Evolutionary conservation across 2,329 filamentous ascomycete species (phyloP).

Genomic region (Fusarium fracticaudum): DNA sequence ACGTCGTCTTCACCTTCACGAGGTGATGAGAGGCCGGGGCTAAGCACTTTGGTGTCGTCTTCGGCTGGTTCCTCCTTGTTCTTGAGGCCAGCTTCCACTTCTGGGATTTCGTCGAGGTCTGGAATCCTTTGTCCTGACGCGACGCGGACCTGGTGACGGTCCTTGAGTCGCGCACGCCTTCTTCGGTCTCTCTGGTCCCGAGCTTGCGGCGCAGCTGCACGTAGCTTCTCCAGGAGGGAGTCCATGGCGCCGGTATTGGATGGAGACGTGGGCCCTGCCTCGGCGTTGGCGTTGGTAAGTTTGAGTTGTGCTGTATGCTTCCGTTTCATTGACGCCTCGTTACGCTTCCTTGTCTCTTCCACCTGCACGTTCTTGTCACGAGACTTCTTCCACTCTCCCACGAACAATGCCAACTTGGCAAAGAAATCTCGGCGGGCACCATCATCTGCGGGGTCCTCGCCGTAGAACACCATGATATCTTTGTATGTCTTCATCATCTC

Average conservation of each 20-base stretch:
- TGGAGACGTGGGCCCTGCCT: constrained; percentile 69
- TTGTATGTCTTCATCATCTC: constrained; percentile 93
- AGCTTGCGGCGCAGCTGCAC: constrained; percentile 89
- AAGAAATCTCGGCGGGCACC: constrained; percentile 97
- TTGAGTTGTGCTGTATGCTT: constrained; percentile 77
- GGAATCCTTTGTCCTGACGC: constrained; percentile 89
- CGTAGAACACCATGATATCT: constrained; percentile 96
- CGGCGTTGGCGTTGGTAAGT: constrained; percentile 60
- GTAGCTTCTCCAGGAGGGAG: constrained; percentile 90
- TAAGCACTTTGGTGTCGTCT: constrained; percentile 62
- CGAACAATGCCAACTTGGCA: constrained; percentile 87
- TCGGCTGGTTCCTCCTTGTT: constrained; percentile 51
- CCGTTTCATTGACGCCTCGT: constrained; percentile 91
- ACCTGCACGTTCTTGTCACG: constrained; percentile 87
- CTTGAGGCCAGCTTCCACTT: constrained; percentile 57
- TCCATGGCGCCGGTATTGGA: constrained; percentile 93
- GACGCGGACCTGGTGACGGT: constrained; percentile 87
- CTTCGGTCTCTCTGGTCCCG: constrained; percentile 90
- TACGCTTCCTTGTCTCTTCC: constrained; percentile 85
- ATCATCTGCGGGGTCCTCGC: constrained; percentile 91
- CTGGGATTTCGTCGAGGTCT: constrained; percentile 71
- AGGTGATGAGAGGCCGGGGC: constrained; percentile 59
- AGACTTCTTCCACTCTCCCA: constrained; percentile 95
- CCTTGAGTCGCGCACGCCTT: constrained; percentile 87
- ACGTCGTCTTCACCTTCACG: constrained; percentile 73